Evolutionary conservation across 495 filamentous ascomycete species (phyloP).

Genomic region (Xanthoparmelia taractica): DNA sequence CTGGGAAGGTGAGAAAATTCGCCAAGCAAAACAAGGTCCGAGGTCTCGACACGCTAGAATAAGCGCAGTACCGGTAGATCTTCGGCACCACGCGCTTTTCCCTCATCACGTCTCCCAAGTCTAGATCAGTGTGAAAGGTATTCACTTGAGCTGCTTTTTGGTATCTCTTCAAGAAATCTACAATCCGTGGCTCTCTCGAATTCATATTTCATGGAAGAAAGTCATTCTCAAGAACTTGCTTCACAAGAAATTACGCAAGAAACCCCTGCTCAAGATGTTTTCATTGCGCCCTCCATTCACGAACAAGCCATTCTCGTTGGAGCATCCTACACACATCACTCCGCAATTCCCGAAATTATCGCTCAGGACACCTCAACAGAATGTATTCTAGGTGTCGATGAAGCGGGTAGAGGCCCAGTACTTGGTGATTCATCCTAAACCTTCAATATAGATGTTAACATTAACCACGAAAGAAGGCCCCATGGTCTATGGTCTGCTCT

Average conservation of each 20-base stretch:
- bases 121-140: no score
- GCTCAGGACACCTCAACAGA: conserved; percentile 34
- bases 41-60: not conserved
- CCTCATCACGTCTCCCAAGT: not conserved
- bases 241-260: conserved; percentile 45
- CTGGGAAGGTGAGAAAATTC: conserved; percentile 1
- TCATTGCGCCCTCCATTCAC: conserved; percentile 76
- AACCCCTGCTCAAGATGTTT: conserved; percentile 49
- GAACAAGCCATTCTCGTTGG: conserved; percentile 54
- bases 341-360: conserved; percentile 52
- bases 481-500: conserved; percentile 94
- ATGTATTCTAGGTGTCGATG: conserved; percentile 82
- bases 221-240: conserved; percentile 33
- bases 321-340: conserved; percentile 77
- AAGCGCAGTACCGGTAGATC: conserved; percentile 1
- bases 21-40: conserved; percentile 14
- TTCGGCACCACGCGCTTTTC: conserved; percentile 2
- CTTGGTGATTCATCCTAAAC: conserved; percentile 41
- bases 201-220: conserved; percentile 28
- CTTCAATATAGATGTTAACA: not conserved
- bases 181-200: no score
- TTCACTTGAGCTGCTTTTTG: no score
- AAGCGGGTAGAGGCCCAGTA: conserved; percentile 91
- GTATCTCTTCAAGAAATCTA: no score
- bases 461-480: conserved; percentile 44